These are phyloP conservation scores for Neodidymelliopsis sp. DNA, from an alignment of 2,329 filamentous ascomycete genomes.

Conservation along the genomic window DNA sequence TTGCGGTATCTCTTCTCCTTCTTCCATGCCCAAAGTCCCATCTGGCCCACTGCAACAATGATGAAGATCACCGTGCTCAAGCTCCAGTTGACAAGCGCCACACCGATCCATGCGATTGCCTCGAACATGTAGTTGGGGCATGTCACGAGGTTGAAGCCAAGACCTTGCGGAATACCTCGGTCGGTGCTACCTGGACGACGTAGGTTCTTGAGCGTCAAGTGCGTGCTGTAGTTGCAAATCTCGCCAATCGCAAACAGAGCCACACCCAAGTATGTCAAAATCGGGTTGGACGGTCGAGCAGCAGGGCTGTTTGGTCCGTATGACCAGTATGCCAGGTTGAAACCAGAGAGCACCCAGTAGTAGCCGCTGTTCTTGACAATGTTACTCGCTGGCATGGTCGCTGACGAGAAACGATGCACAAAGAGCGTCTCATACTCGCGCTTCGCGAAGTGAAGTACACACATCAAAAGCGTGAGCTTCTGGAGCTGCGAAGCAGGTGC, in stretches of 20 bases:
- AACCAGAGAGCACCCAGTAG: constrained; percentile 87
- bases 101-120: constrained; percentile 81
- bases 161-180: constrained; percentile 84
- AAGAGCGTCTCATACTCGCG: constrained; percentile 94
- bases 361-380: constrained; percentile 95
- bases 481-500: constrained; percentile 70
- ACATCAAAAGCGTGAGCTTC: constrained; percentile 74
- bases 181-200: constrained; percentile 79
- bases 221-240: constrained; percentile 79
- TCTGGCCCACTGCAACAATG: constrained; percentile 74
- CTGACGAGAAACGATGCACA: constrained; percentile 91
- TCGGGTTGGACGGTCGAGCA: constrained; percentile 59
- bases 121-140: constrained; percentile 99
- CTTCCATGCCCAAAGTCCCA: constrained; percentile 87
- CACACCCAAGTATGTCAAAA: constrained; percentile 66
- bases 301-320: constrained; percentile 79
- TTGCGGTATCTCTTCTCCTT: constrained; percentile 91
- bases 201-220: constrained; percentile 79
- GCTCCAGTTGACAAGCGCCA: constrained; percentile 81
- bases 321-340: constrained; percentile 83
- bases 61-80: constrained; percentile 81
- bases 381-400: constrained; percentile 90
- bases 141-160: constrained; percentile 86
- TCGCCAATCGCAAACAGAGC: constrained; percentile 80
- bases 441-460: constrained; percentile 88